phyloP scores from a whole-genome alignment of 495 filamentous ascomycete genomes.

The Rhizodiscina lignyota region DNA sequence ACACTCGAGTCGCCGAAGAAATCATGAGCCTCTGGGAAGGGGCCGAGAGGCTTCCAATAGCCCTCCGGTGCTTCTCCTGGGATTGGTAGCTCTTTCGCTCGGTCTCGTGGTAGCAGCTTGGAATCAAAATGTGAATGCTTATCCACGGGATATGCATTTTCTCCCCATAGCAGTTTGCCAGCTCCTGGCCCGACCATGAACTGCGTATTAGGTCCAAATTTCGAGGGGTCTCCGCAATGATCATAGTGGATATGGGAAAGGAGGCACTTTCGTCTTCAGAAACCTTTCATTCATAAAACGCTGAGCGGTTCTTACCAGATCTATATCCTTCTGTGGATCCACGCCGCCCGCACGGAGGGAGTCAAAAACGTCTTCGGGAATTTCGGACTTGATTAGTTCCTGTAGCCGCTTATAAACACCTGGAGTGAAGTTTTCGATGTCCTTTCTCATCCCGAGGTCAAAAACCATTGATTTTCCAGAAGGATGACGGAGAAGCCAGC shows the following conservation, averaged over 20 bases:
- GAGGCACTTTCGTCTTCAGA: no score
- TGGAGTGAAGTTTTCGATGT: neutral
- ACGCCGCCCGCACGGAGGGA: neutral
- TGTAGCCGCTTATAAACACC: neutral
- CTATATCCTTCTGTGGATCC: neutral
- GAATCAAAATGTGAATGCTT: neutral
- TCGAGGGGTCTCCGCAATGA: neutral
- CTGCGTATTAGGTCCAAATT: neutral
- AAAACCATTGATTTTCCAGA: neutral
- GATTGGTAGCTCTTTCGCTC: neutral
- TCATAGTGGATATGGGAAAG: neutral
- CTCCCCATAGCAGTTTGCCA: neutral
- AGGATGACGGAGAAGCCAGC: neutral
- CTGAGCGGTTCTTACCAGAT: no score
- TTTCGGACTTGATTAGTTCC: neutral
- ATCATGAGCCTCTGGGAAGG: slow-evolving; percentile 23
- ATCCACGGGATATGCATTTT: neutral
- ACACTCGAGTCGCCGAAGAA: slow-evolving; percentile 25
- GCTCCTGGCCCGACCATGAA: neutral
- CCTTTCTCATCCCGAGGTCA: neutral
- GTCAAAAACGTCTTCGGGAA: neutral
- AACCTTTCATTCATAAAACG: no score
- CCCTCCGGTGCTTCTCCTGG: neutral
- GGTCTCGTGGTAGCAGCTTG: neutral
- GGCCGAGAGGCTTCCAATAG: slow-evolving; percentile 15